Evolutionary conservation across 352 stramenopile species (phyloP).

Genomic region (Globisporangium irregulare): DNA sequence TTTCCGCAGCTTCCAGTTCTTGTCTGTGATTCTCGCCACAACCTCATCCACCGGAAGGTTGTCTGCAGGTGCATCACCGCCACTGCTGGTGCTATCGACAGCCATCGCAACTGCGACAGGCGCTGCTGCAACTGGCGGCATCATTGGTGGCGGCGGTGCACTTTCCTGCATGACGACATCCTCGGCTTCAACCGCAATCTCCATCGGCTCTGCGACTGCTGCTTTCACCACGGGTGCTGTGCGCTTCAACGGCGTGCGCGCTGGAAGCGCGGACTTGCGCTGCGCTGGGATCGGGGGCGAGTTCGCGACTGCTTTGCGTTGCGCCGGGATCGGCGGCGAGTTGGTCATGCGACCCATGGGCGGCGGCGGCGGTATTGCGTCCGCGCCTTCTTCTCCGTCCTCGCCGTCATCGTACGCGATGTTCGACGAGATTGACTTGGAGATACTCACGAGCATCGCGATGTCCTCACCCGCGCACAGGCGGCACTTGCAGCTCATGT

Average conservation of each 20-base stretch:
- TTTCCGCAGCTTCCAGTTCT: constrained; percentile 88
- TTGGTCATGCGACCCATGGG: constrained; percentile 34
- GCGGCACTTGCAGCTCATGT: constrained; percentile 84
- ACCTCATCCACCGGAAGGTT: constrained; percentile 46
- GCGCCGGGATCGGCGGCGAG: constrained; percentile 31
- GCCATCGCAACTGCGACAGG: constrained; percentile 14
- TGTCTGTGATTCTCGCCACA: constrained; percentile 62
- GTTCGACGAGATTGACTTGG: constrained; percentile 78
- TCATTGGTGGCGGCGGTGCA: constrained; percentile 2
- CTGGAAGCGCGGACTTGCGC: constrained; percentile 13
- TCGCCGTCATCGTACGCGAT: constrained; percentile 67
- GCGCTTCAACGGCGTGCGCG: constrained; percentile 2
- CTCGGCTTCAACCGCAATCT: constrained; percentile 14
- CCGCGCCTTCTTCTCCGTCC: constrained; percentile 16
- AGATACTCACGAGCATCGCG: constrained; percentile 69
- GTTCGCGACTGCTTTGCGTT: constrained; percentile 15
- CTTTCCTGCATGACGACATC: constrained; percentile 26
- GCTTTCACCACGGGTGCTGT: not conserved
- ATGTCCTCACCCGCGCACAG: constrained; percentile 83
- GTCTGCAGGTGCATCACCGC: not conserved
- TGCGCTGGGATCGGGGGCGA: constrained; percentile 30
- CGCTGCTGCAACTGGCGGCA: constrained; percentile 7
- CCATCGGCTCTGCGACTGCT: constrained; percentile 10
- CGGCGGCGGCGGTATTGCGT: constrained; percentile 23
- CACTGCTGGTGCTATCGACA: constrained; percentile 2